Evolutionary conservation across 2,329 filamentous ascomycete genomes (phyloP), one percentile per base, ranked within the genome.

Genomic region (Paracorniculantispora psalliotae): DNA sequence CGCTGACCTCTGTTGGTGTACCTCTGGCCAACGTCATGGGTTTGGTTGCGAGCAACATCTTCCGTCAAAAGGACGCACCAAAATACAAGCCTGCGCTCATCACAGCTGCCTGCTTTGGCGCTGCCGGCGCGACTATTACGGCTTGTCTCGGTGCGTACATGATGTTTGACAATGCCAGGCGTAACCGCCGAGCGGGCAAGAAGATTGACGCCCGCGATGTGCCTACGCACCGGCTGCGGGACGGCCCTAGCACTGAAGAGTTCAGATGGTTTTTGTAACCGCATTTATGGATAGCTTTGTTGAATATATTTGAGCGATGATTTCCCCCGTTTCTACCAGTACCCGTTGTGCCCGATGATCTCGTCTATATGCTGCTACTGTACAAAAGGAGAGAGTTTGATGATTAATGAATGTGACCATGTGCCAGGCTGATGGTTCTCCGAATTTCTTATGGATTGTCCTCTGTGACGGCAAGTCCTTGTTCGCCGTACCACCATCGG

Each of bases 21-120:
- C 89, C 89, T 0, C 70, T 90, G 10, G 89, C 89, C 3, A 92
- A 92, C 63, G 69, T 91, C 37, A 92, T 92, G 87, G 87, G 87
- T 8, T 75, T 90, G 1, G 85, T 90, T 0, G 79, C 78, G 9
- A 83, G 80, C 59, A 89, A 90, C 65, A 87, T 91, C 63, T 91
- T 90, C 73, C 78, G 80, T 2, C 75, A 79, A 35, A 73, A 83
- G 62, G 85, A 89, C 65, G 82, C 81, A 10, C 88, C 87, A 0
- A 83, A 87, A 64, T 90, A 90, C 65, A 78, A 84, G 60, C 85
- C 75, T 1, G 87, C 87, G 0, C 70, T 90, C 44, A 80, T 84
- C 35, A 89, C 85, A 0, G 88, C 83, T 1, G 85, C 85, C 1
- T 77, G 78, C 0, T 88, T 88, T 72, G 87, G 87, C 0, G 87